Evolutionary conservation across 2,329 filamentous ascomycete species (phyloP).

Genomic region (Clonostachys solani): DNA sequence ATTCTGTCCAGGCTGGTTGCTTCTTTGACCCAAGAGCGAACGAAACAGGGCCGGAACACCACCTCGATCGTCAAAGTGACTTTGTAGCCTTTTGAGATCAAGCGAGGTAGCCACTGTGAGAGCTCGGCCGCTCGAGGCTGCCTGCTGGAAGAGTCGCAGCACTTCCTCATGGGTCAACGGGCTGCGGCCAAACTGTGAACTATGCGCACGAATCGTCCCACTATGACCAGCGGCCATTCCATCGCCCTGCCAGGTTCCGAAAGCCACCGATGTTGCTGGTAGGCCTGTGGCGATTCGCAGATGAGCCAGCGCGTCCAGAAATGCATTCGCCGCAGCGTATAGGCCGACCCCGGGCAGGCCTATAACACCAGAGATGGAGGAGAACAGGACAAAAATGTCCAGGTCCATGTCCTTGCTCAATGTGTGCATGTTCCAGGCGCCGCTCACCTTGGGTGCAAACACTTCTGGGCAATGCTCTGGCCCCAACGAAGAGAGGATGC

Average conservation of each 20-base stretch:
- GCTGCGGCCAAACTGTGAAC: conserved; percentile 5
- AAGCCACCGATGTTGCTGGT: conserved; percentile 8
- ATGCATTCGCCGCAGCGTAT: conserved; percentile 34
- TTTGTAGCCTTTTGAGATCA: conserved; percentile 1
- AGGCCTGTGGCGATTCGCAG: conserved; percentile 16
- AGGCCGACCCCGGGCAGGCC: conserved; percentile 26
- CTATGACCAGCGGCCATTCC: conserved; percentile 6
- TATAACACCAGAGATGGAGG: conserved; percentile 24
- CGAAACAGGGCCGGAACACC: background rate
- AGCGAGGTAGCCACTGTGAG: conserved; percentile 6
- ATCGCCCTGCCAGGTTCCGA: conserved; percentile 3
- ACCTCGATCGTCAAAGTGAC: background rate
- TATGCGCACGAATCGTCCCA: conserved; percentile 1
- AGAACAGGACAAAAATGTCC: conserved; percentile 27
- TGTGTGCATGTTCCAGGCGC: conserved; percentile 24
- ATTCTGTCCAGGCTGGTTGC: background rate
- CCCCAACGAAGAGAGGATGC: conserved; percentile 19
- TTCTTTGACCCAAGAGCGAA: background rate
- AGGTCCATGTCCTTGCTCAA: conserved; percentile 10
- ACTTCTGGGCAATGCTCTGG: conserved; percentile 17
- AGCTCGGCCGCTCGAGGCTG: conserved; percentile 2
- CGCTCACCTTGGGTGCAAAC: conserved; percentile 19
- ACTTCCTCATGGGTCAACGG: conserved; percentile 2
- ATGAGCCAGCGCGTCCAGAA: conserved; percentile 27
- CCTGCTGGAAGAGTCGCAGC: conserved; percentile 1